Base-by-base conservation (phyloP, 371 early-diverging fungal species). In the Rhizopus stolonifer region DNA sequence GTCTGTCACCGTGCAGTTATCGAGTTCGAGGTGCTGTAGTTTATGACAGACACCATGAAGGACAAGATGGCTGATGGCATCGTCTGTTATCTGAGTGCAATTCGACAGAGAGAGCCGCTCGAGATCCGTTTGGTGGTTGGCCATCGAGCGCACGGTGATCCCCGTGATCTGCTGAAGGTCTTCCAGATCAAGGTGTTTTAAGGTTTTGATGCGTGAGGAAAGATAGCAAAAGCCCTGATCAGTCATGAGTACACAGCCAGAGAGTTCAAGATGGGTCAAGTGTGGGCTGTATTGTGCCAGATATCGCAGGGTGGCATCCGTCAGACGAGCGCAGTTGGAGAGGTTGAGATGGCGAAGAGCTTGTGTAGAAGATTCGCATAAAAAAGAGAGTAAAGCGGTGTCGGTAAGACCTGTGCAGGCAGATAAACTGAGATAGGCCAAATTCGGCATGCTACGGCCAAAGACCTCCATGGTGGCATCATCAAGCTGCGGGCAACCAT, bases 141-240 rank as follows among this genome's bases (percentile, higher is more conserved):
- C 76, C 4, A 83, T 59, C 0, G 74, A 64, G 7, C 65, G 69
- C n/a, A 81, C 60, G 1, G 83, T 75, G 9, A 46, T 46, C 17
- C 70, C 75, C 2, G 83, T 81, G 19, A 83, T 65, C 3, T 69
- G 70, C 4, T 50, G 65, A 6, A 78, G 55, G 15, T 80, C 82
- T 32, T 83, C 83, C n/a, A 83, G 69, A 54, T 83, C 83, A 15
- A 83, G 46, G 48, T 68, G 53, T 0, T 63, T 56, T 13, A 83
- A 61, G 3, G 55, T 60, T 0, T 60, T 54, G 29, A 80, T 52
- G 3, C 74, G 63, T 31, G 76, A 74, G 3, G 72, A 63, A 18
- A 83, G 47, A 44, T 63, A 54, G 14, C 63, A 46, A 6, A 81
- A 66, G 1, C 81, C 83, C 18, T 74, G 71, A 43, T 83, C 81